Base-by-base conservation (phyloP, 192 early-diverging fungal genomes). In the Coemansia asiatica region DNA sequence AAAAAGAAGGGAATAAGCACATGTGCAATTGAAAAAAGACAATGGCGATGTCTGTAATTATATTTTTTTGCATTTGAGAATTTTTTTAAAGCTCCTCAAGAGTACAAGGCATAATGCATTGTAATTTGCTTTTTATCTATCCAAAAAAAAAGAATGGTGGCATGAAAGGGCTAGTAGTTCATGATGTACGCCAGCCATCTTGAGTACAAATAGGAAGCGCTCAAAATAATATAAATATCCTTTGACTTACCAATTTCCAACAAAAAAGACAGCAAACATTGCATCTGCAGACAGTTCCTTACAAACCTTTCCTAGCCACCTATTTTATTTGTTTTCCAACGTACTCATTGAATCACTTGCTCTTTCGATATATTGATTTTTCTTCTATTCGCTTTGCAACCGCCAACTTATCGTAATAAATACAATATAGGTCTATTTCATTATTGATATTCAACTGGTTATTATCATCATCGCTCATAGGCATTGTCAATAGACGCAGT, bases 181-280 rank as follows among this genome's bases (percentile, higher is more conserved):
- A 15, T 57, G 56, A 36, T 54, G 51, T 54, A 12, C 6, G 48
- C 51, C 15, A 48, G 25, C 51, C 8, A 28, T 23, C 25, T 4
- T 27, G 51, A 25, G 19, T 25, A 18, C 13, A 27, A 27, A 54
- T 57, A 36, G 56, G 56, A 16, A 57, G 35, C 35, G 0, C 15
- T 10, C 35, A 23, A 19, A 57, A 33, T 57, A 33, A 31, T 57
- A 57, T 57, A 57, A 57, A 57, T 57, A 57, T 33, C 56, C 56
- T 53, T 53, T 53, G 50, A 27, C 26, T 53, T 53, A 22, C 26
- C 50, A 3, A 53, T 27, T 26, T 53, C 26, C 50, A 22, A 9
- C 26, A 18, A 36, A 6, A 33, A 57, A 29, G 18, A 16, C n/a
- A 19, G 36, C 33, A 4, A 36, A 33, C 19, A 33, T 36, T 33